phyloP scores from a whole-genome alignment of 2,329 filamentous ascomycete genomes.

The Raffaelea ambrosiae region DNA sequence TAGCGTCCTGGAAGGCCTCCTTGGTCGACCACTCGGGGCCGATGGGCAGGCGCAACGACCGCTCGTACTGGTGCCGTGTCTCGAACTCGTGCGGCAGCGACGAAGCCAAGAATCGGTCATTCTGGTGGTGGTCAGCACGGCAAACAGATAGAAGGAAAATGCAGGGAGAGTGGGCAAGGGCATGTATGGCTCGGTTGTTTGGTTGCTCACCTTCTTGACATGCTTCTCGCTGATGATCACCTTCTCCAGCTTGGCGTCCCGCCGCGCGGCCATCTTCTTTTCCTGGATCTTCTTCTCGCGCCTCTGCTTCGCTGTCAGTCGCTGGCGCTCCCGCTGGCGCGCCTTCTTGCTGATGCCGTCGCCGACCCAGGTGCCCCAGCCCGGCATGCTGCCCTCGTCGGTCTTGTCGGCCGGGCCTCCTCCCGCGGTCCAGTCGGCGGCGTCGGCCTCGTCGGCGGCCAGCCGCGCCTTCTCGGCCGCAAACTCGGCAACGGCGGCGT shows the following conservation, averaged over 20 bases:
- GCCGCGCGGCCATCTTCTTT: constrained; percentile 63
- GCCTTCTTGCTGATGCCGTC: constrained; percentile 68
- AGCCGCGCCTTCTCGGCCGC: constrained; percentile 66
- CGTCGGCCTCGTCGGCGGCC: constrained; percentile 70
- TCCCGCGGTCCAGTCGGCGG: constrained; percentile 60
- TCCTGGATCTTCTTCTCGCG: constrained; percentile 40
- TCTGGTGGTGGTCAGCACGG: constrained; percentile 38
- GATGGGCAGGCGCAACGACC: constrained; percentile 75
- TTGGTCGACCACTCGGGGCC: constrained; percentile 97
- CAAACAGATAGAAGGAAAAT: constrained; percentile 11
- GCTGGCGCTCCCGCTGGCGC: constrained; percentile 45
- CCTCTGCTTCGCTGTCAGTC: constrained; percentile 30
- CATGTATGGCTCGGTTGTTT: not conserved
- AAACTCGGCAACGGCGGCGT: constrained; percentile 76
- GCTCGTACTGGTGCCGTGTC: constrained; percentile 79
- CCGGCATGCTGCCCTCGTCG: constrained; percentile 76
- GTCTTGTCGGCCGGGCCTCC: constrained; percentile 49
- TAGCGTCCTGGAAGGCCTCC: constrained; percentile 80
- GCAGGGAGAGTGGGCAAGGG: not conserved
- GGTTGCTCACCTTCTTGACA: constrained; percentile 63
- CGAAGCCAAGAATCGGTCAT: constrained; percentile 77
- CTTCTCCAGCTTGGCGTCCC: constrained; percentile 71
- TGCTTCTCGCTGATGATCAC: constrained; percentile 92
- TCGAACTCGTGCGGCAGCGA: constrained; percentile 86
- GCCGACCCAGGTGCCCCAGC: constrained; percentile 91